Evolutionary conservation across 441 rosid genomes (phyloP).

Genomic region (Gossypium schwendimanii): DNA sequence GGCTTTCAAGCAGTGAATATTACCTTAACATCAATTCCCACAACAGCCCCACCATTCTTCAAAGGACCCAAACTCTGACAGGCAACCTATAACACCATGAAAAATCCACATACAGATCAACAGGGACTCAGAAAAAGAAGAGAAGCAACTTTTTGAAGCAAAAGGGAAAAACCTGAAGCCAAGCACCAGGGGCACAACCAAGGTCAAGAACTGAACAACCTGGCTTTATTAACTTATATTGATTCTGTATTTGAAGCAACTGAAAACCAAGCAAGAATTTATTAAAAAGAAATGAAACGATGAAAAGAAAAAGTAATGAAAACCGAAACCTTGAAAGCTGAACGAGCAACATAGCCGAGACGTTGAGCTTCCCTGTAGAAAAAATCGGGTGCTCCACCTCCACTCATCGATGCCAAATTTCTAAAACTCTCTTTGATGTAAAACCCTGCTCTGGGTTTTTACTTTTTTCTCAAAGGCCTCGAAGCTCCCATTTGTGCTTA

Average conservation of each 20-base stretch:
- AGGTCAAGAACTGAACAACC: slow-evolving; percentile 91
- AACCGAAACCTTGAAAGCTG: slow-evolving; percentile 81
- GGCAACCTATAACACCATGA: slow-evolving; percentile 52
- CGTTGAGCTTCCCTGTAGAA: slow-evolving; percentile 95
- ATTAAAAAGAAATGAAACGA: background rate
- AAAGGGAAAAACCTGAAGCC: slow-evolving; percentile 69
- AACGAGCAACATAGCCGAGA: slow-evolving; percentile 94
- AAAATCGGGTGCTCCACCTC: slow-evolving; percentile 86
- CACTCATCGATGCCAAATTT: slow-evolving; percentile 43
- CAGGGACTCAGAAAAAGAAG: background rate
- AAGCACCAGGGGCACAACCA: slow-evolving; percentile 98
- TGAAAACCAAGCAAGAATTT: slow-evolving; percentile 15
- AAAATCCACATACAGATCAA: background rate
- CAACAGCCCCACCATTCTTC: slow-evolving; percentile 68
- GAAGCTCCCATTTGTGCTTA: too few species aligned
- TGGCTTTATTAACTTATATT: slow-evolving; percentile 63
- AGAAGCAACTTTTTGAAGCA: background rate
- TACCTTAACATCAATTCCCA: slow-evolving; percentile 90
- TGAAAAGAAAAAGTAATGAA: background rate
- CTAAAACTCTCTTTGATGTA: slow-evolving; percentile 13
- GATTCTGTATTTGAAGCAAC: slow-evolving; percentile 89
- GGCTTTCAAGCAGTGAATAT: slow-evolving; percentile 13
- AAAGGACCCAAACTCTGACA: slow-evolving; percentile 83
- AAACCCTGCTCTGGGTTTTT: too few species aligned
- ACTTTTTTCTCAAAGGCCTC: too few species aligned